Conservation (phyloP, 1,139 yeast genomes). For the Protomyces pachydermus region DNA sequence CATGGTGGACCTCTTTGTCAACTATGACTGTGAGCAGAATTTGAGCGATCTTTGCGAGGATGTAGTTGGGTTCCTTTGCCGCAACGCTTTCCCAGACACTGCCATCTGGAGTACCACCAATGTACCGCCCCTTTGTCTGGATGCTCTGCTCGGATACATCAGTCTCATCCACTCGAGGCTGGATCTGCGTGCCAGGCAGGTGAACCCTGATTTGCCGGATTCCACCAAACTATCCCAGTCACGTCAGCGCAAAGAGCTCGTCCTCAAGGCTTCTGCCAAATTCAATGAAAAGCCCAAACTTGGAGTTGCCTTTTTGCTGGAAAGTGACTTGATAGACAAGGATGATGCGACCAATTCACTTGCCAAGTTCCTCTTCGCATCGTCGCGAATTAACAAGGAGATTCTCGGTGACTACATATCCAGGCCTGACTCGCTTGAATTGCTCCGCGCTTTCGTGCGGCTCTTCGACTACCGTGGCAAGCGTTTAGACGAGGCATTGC, state of each 20-base stretch:
- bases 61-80: slow-evolving; percentile 64
- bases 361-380: slow-evolving; percentile 69
- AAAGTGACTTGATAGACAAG: slow-evolving; percentile 60
- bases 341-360: slow-evolving; percentile 53
- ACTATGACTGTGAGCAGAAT: slow-evolving; percentile 88
- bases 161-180: slow-evolving; percentile 61
- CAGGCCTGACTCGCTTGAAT: slow-evolving; percentile 59
- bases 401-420: slow-evolving; percentile 81
- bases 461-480: slow-evolving; percentile 69
- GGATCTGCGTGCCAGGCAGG: slow-evolving; percentile 8
- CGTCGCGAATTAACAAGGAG: slow-evolving; percentile 78
- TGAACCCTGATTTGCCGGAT: slow-evolving; percentile 22
- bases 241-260: slow-evolving; percentile 62
- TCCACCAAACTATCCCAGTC: slow-evolving; percentile 36
- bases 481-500: slow-evolving; percentile 87
- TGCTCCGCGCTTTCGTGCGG: slow-evolving; percentile 61
- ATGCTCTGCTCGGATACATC: slow-evolving; percentile 70
- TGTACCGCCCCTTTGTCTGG: slow-evolving; percentile 91
- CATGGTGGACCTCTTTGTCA: slow-evolving; percentile 70
- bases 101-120: slow-evolving; percentile 61
- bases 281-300: slow-evolving; percentile 74
- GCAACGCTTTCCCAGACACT: slow-evolving; percentile 39
- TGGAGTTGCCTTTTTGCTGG: slow-evolving; percentile 61
- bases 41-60: slow-evolving; percentile 73
- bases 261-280: slow-evolving; percentile 64